These are phyloP conservation scores for Neofusicoccum parvum DNA, from an alignment of 2,329 filamentous ascomycete genomes.

Conservation along the genomic window DNA sequence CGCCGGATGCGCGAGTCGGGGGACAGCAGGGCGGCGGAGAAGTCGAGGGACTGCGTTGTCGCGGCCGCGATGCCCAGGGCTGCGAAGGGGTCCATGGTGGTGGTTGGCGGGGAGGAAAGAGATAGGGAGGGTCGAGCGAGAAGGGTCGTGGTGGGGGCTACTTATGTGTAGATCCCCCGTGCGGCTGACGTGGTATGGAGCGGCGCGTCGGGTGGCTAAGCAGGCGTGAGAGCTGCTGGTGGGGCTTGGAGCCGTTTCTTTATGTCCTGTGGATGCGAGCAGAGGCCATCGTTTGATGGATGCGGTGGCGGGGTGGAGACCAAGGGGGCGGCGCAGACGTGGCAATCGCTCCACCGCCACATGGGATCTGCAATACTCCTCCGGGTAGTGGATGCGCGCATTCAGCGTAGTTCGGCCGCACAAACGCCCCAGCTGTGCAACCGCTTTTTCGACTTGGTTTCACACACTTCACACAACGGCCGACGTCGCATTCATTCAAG, in stretches of 20 bases:
- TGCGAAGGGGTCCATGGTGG: not conserved
- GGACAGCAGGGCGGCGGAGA: not conserved
- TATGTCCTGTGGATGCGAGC: not conserved
- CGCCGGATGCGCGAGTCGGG: not conserved
- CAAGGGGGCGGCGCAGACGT: slow-evolving; percentile 13
- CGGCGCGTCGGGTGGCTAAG: not conserved
- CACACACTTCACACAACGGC: too few species aligned
- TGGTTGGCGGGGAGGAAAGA: not conserved
- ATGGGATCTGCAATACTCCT: not conserved
- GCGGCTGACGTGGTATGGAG: not conserved
- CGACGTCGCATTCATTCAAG: too few species aligned
- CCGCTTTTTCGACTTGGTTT: too few species aligned
- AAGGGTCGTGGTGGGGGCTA: not conserved
- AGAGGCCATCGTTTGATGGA: not conserved
- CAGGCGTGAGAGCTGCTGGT: not conserved
- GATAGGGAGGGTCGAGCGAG: not conserved
- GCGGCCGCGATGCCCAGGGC: slow-evolving; percentile 3
- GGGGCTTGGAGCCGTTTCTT: not conserved
- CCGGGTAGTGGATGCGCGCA: not conserved
- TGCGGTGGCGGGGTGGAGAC: not conserved
- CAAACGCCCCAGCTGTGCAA: too few species aligned
- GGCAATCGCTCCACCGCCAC: slow-evolving; percentile 7
- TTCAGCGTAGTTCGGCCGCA: too few species aligned
- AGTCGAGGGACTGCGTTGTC: slow-evolving; percentile 8
- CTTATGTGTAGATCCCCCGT: not conserved